These are phyloP conservation scores for Pythium brassicae DNA, from an alignment of 352 stramenopile species.

Conservation along the genomic window DNA sequence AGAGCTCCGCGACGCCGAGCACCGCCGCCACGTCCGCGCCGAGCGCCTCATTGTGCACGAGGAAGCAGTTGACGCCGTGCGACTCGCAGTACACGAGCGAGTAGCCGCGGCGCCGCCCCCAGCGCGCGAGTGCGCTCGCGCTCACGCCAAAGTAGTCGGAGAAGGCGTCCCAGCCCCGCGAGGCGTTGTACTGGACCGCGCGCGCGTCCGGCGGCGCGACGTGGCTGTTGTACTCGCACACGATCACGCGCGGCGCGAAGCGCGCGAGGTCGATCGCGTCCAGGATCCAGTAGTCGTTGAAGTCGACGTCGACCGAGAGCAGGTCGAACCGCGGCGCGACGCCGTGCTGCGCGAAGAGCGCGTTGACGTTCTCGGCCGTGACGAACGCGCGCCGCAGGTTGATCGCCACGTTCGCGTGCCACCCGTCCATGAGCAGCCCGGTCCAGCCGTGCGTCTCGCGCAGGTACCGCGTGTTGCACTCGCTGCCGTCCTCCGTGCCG, in stretches of 20 bases:
- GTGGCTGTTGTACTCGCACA: conserved; percentile 67
- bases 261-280: conserved; percentile 34
- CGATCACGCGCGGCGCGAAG: conserved; percentile 49
- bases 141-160: conserved; percentile 59
- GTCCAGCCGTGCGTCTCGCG: conserved; percentile 46
- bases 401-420: conserved; percentile 34
- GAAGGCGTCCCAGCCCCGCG: conserved; percentile 37
- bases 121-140: conserved; percentile 42
- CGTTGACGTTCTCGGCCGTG: conserved; percentile 57
- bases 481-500: conserved; percentile 41
- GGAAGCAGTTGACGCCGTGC: conserved; percentile 71
- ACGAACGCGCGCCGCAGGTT: conserved; percentile 59
- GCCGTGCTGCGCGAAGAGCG: conserved; percentile 37
- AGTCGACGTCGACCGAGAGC: conserved; percentile 69
- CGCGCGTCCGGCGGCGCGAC: conserved; percentile 38
- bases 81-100: conserved; percentile 80
- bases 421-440: conserved; percentile 58
- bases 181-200: conserved; percentile 37
- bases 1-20: conserved; percentile 26
- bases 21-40: conserved; percentile 32
- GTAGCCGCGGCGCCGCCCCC: conserved; percentile 37
- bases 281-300: conserved; percentile 75
- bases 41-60: conserved; percentile 50
- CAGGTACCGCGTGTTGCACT: conserved; percentile 62
- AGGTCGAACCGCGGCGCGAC: conserved; percentile 51